Evolutionary conservation across 176 grass and related monocot genomes (phyloP).

Genomic region (Triticum urartu): DNA sequence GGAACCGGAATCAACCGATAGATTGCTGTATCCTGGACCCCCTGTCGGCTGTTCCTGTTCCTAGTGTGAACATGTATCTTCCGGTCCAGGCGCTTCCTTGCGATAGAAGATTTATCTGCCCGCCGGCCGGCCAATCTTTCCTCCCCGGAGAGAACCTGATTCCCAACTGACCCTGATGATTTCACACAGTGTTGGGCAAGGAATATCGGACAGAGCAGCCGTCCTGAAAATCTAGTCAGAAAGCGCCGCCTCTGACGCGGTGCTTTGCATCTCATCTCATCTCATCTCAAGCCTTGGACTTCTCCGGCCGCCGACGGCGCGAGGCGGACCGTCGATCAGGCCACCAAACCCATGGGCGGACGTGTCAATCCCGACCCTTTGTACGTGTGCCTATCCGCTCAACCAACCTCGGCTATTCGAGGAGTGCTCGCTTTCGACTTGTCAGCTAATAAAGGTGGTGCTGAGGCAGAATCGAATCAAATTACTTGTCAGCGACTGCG

Average conservation of each 20-base stretch:
- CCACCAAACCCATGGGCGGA: neutral
- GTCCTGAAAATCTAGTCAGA: neutral
- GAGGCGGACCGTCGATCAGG: neutral
- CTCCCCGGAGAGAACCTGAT: conserved; percentile 25
- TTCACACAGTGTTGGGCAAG: neutral
- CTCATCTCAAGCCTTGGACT: neutral
- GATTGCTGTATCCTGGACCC: no score
- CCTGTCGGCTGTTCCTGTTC: no score
- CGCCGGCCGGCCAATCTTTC: no score
- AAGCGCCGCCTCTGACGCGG: neutral
- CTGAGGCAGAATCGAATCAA: neutral
- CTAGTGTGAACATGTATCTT: no score
- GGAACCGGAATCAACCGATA: no score
- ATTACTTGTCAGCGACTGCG: neutral
- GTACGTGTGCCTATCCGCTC: neutral
- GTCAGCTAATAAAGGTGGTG: neutral
- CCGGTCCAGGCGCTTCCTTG: no score
- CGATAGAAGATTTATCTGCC: no score
- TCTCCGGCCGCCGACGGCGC: neutral
- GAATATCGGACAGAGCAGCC: neutral
- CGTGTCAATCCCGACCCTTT: neutral
- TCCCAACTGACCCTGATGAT: neutral
- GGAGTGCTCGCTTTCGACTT: neutral
- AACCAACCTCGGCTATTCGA: neutral
- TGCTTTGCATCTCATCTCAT: neutral